Percentiles rank a stretch among this genome's conserved stretches.
These are phyloP conservation scores for Skeletonema tropicum DNA, from an alignment of 108 stramenopile species.

Conservation along the genomic window DNA sequence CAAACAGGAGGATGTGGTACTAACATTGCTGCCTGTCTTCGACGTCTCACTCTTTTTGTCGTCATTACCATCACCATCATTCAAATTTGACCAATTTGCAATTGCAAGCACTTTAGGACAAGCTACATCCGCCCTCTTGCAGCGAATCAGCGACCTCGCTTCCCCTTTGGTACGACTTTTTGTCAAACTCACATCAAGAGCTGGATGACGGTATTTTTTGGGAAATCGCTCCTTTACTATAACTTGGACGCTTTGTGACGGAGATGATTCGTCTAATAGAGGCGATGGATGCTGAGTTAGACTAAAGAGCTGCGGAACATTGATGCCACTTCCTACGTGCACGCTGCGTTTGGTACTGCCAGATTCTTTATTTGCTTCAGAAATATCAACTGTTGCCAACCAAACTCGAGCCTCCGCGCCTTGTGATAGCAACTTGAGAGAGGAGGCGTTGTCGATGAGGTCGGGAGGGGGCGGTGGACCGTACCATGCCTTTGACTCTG, in stretches of 20 bases:
- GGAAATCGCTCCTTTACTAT: conserved; percentile 93
- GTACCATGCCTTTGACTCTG: conserved; percentile 22
- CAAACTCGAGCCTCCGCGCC: conserved; percentile 88
- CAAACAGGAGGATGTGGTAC: conserved; percentile 44
- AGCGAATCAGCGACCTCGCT: conserved; percentile 65
- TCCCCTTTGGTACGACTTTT: conserved; percentile 86
- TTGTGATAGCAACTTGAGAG: conserved; percentile 64
- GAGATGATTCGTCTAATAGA: background rate
- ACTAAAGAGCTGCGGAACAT: conserved; percentile 25
- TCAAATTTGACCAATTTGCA: conserved; percentile 53
- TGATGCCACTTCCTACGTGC: conserved; percentile 42
- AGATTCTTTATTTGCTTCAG: background rate
- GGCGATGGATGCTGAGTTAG: conserved; percentile 27
- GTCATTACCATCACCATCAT: conserved; percentile 8
- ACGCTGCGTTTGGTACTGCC: background rate
- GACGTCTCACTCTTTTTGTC: conserved; percentile 23
- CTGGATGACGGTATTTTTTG: conserved; percentile 94
- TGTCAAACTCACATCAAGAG: conserved; percentile 88
- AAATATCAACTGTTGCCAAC: conserved; percentile 44
- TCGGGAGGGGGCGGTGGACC: conserved; percentile 44
- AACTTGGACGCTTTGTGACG: conserved; percentile 21
- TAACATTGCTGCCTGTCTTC: background rate
- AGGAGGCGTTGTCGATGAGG: conserved; percentile 18
- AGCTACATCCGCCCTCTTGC: conserved; percentile 59
- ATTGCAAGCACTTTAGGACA: conserved; percentile 64